Evolutionary conservation across 1,139 yeast genomes (phyloP).

Genomic region (Taphrina confusa): DNA sequence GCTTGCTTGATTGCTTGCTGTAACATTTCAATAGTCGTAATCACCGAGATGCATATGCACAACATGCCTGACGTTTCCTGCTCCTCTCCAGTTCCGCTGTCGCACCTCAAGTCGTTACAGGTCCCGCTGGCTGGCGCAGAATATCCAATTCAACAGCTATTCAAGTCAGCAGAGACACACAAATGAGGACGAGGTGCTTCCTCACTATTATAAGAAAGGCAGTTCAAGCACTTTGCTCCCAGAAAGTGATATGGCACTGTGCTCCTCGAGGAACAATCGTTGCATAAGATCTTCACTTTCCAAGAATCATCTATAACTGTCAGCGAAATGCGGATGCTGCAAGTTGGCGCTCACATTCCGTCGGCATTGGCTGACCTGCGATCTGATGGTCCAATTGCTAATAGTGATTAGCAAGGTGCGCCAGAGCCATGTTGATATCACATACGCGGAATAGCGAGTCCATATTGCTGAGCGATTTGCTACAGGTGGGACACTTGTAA

Average conservation of each 20-base stretch:
- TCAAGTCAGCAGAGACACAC: not conserved
- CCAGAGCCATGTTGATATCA: too few species aligned
- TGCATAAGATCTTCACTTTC: slow-evolving; percentile 77
- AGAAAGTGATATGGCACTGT: slow-evolving; percentile 76
- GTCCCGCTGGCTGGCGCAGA: not conserved
- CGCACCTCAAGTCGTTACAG: not conserved
- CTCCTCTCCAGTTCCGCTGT: too few species aligned
- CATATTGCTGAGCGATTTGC: slow-evolving; percentile 79
- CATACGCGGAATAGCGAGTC: slow-evolving; percentile 78
- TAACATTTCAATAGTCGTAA: too few species aligned
- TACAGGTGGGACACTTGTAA: slow-evolving; percentile 88
- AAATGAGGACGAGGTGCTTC: not conserved
- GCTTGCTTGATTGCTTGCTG: too few species aligned
- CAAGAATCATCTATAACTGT: slow-evolving; percentile 56
- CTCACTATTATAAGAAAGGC: slow-evolving; percentile 31
- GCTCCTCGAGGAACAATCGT: slow-evolving; percentile 85
- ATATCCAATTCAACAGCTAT: slow-evolving; percentile 18
- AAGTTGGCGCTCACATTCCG: slow-evolving; percentile 51
- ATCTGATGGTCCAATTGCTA: slow-evolving; percentile 69
- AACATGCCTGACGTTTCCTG: too few species aligned
- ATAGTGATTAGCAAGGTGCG: not conserved
- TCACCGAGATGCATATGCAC: too few species aligned
- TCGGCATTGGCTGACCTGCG: slow-evolving; percentile 70
- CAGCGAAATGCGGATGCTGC: not conserved
- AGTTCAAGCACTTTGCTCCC: slow-evolving; percentile 66